These are phyloP conservation scores for Fusarium veterinarium DNA, from an alignment of 2,329 filamentous ascomycete species.

Conservation along the genomic window DNA sequence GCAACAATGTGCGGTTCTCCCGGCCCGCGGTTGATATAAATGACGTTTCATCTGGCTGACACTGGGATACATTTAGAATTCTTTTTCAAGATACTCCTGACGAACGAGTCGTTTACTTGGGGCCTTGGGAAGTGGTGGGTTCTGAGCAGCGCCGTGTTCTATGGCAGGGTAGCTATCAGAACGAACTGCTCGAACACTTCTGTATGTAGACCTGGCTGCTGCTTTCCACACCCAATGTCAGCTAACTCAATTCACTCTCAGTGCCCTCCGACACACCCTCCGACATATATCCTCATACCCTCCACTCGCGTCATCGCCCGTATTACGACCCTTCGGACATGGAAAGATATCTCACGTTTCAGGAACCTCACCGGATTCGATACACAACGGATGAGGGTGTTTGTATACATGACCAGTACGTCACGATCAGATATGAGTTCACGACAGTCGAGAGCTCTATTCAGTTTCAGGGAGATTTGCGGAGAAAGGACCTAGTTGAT, in stretches of 20 bases:
- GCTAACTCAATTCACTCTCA: slow-evolving; percentile 38
- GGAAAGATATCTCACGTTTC: slow-evolving; percentile 61
- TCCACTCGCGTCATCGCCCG: slow-evolving; percentile 62
- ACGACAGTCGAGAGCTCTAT: slow-evolving; percentile 60
- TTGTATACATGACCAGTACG: slow-evolving; percentile 61
- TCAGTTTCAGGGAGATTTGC: slow-evolving; percentile 62
- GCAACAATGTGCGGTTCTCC: slow-evolving; percentile 60
- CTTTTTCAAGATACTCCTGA: slow-evolving; percentile 62
- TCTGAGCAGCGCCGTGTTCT: slow-evolving; percentile 61
- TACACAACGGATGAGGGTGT: slow-evolving; percentile 60
- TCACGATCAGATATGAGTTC: slow-evolving; percentile 63
- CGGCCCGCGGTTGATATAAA: slow-evolving; percentile 2
- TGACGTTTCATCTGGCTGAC: slow-evolving; percentile 36
- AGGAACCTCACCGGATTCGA: slow-evolving; percentile 60
- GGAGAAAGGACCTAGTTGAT: slow-evolving; percentile 60
- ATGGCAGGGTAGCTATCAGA: slow-evolving; percentile 65
- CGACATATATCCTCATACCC: slow-evolving; percentile 60
- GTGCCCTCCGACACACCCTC: slow-evolving; percentile 59
- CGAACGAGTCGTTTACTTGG: slow-evolving; percentile 63
- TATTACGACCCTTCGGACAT: slow-evolving; percentile 62
- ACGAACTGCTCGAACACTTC: slow-evolving; percentile 64
- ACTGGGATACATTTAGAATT: slow-evolving; percentile 51
- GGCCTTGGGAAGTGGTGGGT: slow-evolving; percentile 64
- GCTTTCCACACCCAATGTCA: slow-evolving; percentile 3
- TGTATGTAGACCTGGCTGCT: slow-evolving; percentile 50